These are phyloP conservation scores for Colletotrichum musicola DNA, from an alignment of 2,329 filamentous ascomycete species.

Conservation along the genomic window DNA sequence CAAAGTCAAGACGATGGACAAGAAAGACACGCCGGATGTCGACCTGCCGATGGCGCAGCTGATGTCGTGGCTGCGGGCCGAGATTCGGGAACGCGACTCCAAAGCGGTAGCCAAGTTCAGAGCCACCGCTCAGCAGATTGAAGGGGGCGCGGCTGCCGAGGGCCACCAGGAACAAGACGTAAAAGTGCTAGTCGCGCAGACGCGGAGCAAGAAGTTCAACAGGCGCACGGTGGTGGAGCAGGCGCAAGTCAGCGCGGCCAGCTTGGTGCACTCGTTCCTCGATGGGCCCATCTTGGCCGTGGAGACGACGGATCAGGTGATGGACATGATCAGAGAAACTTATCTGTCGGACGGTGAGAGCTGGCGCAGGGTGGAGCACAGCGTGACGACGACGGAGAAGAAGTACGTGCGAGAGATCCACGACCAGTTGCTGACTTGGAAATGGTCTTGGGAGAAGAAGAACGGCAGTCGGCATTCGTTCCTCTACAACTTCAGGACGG, in stretches of 20 bases:
- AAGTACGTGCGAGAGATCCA: conserved; percentile 88
- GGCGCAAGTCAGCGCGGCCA: conserved; percentile 69
- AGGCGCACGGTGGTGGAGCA: conserved; percentile 88
- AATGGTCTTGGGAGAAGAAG: conserved; percentile 65
- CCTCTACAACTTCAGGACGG: conserved; percentile 91
- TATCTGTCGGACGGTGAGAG: conserved; percentile 83
- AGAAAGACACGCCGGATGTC: conserved; percentile 79
- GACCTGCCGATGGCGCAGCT: conserved; percentile 82
- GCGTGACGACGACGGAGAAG: conserved; percentile 80
- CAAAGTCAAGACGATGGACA: conserved; percentile 83
- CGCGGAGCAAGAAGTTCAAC: conserved; percentile 92
- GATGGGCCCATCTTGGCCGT: conserved; percentile 87
- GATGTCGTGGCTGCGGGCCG: conserved; percentile 82
- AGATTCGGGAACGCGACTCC: conserved; percentile 83
- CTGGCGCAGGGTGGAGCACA: conserved; percentile 86
- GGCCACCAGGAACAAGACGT: conserved; percentile 75
- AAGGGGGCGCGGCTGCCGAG: conserved; percentile 46
- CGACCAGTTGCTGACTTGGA: conserved; percentile 77
- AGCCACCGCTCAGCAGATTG: conserved; percentile 47
- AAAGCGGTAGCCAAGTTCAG: conserved; percentile 64
- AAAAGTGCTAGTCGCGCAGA: conserved; percentile 84
- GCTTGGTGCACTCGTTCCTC: conserved; percentile 77
- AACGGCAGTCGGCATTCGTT: conserved; percentile 78
- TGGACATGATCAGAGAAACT: conserved; percentile 81
- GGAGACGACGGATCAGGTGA: conserved; percentile 86